Base-by-base conservation (phyloP, 768 basidiomycete genomes). In the Coprinopsis marcescibilis region DNA sequence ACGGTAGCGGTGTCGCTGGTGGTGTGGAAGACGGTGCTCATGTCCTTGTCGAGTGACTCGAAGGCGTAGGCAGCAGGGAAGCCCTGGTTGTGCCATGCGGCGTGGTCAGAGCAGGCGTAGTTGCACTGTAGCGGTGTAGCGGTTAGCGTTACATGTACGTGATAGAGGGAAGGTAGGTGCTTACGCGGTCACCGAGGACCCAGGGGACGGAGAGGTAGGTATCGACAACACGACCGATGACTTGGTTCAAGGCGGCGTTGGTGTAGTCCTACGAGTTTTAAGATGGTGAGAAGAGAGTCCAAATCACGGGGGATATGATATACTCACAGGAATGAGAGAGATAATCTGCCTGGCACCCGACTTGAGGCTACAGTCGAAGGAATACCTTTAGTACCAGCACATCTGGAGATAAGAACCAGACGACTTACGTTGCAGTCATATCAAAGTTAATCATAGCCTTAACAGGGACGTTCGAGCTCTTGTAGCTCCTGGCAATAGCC, bases 401-500 rank as follows among this genome's bases (percentile, higher is more conserved):
- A 24, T 21, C 5, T 25, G 26, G 35, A 34, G 56, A 52, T 53
- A 30, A 6, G 5, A 12, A 33, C 12, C 20, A 17, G 26, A 21
- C 43, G 30, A 13, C 65, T 53, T 45, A 67, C 65, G 66, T 68
- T 39, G 60, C 64, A 32, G 65, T 62, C 61, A 68, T 70, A 36
- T 72, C 73, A 15, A 75, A 55, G 47, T 76, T 60, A 56, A 72
- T 67, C 68, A 78, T 78, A 0, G 72, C 79, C 24, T 69, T 70
- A 20, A 80, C 71, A 19, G 67, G 60, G 36, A 65, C 62, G 3
- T 70, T 71, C 14, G 64, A 54, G 38, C 60, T 67, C 55, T 73
- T 72, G 61, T 80, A 80, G 21, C 58, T 61, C 24, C 68, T 67
- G 3, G 74, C 78, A 47, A 82, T 67, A 5, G 76, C 79, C 50